Base-by-base conservation (phyloP, 1,139 yeast species). In the Taphrina deformans region DNA sequence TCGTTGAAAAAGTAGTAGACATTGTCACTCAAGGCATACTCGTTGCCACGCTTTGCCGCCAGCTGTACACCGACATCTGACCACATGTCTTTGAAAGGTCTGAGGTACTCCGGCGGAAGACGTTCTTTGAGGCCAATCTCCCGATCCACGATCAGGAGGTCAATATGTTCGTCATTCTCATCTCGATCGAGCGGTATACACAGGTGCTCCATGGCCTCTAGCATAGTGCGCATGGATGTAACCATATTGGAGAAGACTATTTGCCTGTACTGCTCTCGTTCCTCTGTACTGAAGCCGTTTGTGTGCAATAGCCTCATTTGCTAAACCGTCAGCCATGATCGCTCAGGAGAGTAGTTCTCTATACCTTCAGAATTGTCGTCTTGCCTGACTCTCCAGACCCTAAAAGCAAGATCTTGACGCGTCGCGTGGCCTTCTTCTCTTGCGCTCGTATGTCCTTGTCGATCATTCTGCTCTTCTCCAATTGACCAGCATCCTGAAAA, bases 361-460 rank as follows among this genome's bases (percentile, higher is more conserved):
- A 27, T 24, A 53, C 58, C 48, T 93, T 95, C 68, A 93, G 79
- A n/a, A 93, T 96, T 0, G 99, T 93, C 2, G 96, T 89, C 75
- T 93, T 93, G 7, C 99, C 99, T 65, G 93, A 86, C 76, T 93
- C 99, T 3, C 99, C 99, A 0, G 98, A 92, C 27, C 69, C 69
- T 29, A 69, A 65, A 26, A 70, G 65, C 45, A 70, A 65, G 63
- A 69, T 65, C 55, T 71, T 71, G 66, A 67, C 68, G 67, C 59
- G 70, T 26, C 67, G 58, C 27, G 63, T 53, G 52, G 69, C 51
- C 61, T 65, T 52, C 45, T 69, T 69, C 69, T 81, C 82, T 66
- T 82, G 83, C 70, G 79, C 77, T 68, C 80, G 82, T 67, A 89
- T 75, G 45, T 84, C 79, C 71, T 84, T 86, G 70, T 89, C 95